Percentiles rank a stretch among this genome's conserved stretches.
These are phyloP conservation scores for Aspergillus glaucus DNA, from an alignment of 2,329 filamentous ascomycete genomes.

Conservation along the genomic window DNA sequence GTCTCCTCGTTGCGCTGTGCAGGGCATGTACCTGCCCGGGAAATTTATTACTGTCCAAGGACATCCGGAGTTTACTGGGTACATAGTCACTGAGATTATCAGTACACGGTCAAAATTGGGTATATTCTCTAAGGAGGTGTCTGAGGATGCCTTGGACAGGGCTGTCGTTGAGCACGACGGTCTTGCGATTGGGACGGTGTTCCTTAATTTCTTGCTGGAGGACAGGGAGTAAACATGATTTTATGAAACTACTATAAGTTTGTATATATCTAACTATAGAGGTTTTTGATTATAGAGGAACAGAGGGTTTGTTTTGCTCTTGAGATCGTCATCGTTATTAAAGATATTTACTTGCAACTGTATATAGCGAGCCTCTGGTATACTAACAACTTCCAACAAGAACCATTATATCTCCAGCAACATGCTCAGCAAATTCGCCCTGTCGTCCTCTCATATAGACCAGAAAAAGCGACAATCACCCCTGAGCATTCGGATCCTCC, in stretches of 20 bases:
- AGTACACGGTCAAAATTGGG: constrained; percentile 58
- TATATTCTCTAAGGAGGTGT: constrained; percentile 64
- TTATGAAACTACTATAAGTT: neutral
- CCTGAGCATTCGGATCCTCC: constrained; percentile 42
- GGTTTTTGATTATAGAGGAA: neutral
- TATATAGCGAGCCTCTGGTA: neutral
- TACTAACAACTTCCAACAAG: neutral
- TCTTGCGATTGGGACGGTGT: constrained; percentile 63
- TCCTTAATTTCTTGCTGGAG: constrained; percentile 70
- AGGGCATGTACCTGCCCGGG: constrained; percentile 67
- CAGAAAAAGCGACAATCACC: constrained; percentile 3
- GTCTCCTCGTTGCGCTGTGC: constrained; percentile 63
- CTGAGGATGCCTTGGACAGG: constrained; percentile 60
- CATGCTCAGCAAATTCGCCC: no score
- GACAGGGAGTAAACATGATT: constrained; percentile 6
- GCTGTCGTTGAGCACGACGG: constrained; percentile 70
- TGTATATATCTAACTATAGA: neutral
- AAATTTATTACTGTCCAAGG: constrained; percentile 73
- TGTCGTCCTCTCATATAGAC: neutral
- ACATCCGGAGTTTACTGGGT: constrained; percentile 73
- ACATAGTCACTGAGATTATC: constrained; percentile 65
- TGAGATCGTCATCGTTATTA: no score
- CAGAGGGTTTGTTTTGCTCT: neutral
- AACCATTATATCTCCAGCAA: neutral
- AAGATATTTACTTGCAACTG: no score